These are phyloP conservation scores for Gorgonomyces haynaldii DNA, from an alignment of 192 early-diverging fungal species.

Conservation along the genomic window DNA sequence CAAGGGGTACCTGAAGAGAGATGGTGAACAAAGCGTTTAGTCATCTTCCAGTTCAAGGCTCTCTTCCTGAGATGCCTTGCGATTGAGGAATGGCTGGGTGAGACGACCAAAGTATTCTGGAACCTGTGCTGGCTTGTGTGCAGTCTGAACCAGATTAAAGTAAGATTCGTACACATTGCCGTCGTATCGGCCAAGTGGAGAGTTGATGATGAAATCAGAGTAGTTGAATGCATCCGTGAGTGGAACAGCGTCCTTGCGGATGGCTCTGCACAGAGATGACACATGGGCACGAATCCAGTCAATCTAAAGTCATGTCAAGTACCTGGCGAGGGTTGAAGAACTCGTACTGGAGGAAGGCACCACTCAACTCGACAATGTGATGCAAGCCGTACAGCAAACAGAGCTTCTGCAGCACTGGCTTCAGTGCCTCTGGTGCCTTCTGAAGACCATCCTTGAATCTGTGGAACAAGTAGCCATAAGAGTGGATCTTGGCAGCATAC, in stretches of 20 bases:
- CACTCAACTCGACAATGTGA: slow-evolving; percentile 67
- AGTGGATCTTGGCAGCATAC: slow-evolving; percentile 72
- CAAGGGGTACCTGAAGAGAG: too few species aligned
- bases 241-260: slow-evolving; percentile 74
- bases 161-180: slow-evolving; percentile 68
- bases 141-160: slow-evolving; percentile 69
- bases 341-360: slow-evolving; percentile 76
- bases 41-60: slow-evolving; percentile 58
- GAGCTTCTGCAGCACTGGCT: slow-evolving; percentile 54
- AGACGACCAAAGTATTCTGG: slow-evolving; percentile 69
- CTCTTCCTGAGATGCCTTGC: slow-evolving; percentile 38
- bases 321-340: slow-evolving; percentile 58
- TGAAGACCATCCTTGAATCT: slow-evolving; percentile 68
- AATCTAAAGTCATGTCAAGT: slow-evolving; percentile 33
- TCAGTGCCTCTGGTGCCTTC: slow-evolving; percentile 49
- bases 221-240: slow-evolving; percentile 81
- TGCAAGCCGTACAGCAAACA: slow-evolving; percentile 73
- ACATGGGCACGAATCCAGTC: slow-evolving; percentile 56
- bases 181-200: slow-evolving; percentile 74
- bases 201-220: slow-evolving; percentile 80
- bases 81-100: slow-evolving; percentile 65
- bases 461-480: slow-evolving; percentile 67
- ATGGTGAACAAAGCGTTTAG: too few species aligned
- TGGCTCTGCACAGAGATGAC: slow-evolving; percentile 46
- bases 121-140: slow-evolving; percentile 54